Evolutionary conservation across 345 rosid genomes (phyloP), one percentile per base, ranked within the genome.

Genomic region (Euclidium syriacum): DNA sequence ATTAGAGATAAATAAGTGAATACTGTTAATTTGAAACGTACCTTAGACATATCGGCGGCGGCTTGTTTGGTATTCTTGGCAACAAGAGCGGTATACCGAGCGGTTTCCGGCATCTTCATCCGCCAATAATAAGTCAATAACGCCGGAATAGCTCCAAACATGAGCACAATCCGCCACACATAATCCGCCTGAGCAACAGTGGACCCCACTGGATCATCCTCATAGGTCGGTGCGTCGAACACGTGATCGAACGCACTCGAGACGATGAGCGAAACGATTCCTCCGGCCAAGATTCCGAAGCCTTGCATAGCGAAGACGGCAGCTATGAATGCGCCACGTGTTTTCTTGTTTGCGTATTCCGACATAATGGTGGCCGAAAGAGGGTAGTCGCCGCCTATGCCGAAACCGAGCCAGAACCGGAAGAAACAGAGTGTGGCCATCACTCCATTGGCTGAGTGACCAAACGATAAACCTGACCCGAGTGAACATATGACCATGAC

Each of bases 221-320:
- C 19, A 75, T 23, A 64, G 9, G 3, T 58, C 58, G 43, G 85
- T 56, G 40, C 70, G 40, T 64, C 20, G 63, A 62, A 65, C 16
- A 68, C 79, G 2, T 12, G 6, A 54, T 71, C 35, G 73, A 87
- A 87, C 3, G 71, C 43, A 52, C 41, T 65, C 29, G 91, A 81
- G 12, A 88, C 81, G 9, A 77, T 53, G 62, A 81, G 75, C 30
- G 92, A 58, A 3, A 88, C 82, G 4, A 66, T 78, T 18, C 88
- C 96, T 4, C 86, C 88, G 22, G 81, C 73, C 65, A 88, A 54
- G 19, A 88, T 83, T 12, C 88, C 90, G 1, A 75, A 62, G 6
- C 90, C 96, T 78, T 85, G 92, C 90, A 83, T 85, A 3, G 90
- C 92, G 39, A 85, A 88, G 6, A 85, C 96, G 0, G 90, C 90